Conservation (phyloP, 805 yeast genomes). For the Kregervanrija delftensis region DNA sequence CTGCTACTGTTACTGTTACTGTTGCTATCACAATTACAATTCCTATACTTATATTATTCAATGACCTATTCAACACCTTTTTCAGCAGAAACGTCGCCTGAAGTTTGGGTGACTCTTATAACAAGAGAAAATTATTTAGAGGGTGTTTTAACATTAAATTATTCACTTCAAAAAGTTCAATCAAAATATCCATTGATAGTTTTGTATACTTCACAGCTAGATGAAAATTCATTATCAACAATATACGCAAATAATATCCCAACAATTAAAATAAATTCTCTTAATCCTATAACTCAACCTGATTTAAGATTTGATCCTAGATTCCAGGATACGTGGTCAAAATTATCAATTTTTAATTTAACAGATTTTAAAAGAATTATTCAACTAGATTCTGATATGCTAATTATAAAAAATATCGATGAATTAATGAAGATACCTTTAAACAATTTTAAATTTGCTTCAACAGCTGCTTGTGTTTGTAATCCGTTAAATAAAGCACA, state of each 20-base stretch:
- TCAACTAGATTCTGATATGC: conserved; percentile 55
- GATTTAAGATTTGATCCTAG: conserved; percentile 45
- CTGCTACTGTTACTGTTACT: too few species aligned
- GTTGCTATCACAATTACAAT: too few species aligned
- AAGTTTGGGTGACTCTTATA: conserved; percentile 51
- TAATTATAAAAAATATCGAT: conserved; percentile 50
- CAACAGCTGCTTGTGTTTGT: conserved; percentile 57
- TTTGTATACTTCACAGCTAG: conserved; percentile 42
- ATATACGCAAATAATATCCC: conserved; percentile 35
- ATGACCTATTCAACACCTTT: conserved; percentile 11
- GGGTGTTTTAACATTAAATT: conserved; percentile 45
- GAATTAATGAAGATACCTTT: conserved; percentile 46
- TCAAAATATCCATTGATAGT: conserved; percentile 48
- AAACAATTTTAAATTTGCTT: conserved; percentile 39
- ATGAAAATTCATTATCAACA: conserved; percentile 32
- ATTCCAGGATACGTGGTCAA: conserved; percentile 57
- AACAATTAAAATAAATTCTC: conserved; percentile 33
- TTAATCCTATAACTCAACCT: conserved; percentile 37
- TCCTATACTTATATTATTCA: neutral
- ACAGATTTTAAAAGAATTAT: conserved; percentile 46
- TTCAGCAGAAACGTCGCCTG: conserved; percentile 6
- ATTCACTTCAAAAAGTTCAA: conserved; percentile 35
- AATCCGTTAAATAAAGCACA: conserved; percentile 46
- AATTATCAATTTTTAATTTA: conserved; percentile 47
- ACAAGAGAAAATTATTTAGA: conserved; percentile 45